phyloP scores from a whole-genome alignment of 768 basidiomycete genomes.

The Fomitopsis serialis region DNA sequence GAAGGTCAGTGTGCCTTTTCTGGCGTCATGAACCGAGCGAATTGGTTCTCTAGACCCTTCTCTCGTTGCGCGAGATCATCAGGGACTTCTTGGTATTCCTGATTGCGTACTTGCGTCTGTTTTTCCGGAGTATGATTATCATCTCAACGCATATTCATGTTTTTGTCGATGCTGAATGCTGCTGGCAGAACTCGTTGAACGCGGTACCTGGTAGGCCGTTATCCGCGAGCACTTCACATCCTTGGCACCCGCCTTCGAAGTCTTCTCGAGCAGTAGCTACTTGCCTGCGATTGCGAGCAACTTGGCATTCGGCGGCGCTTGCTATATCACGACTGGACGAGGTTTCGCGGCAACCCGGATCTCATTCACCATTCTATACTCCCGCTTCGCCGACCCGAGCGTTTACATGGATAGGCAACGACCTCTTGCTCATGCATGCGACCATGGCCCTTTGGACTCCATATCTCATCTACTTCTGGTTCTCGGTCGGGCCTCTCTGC shows the following conservation, averaged over 20 bases:
- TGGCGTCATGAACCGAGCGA: not conserved
- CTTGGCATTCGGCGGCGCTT: constrained; percentile 94
- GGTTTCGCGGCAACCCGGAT: constrained; percentile 97
- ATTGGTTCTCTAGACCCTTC: constrained; percentile 59
- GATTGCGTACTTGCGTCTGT: constrained; percentile 92
- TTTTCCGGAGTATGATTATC: constrained; percentile 74
- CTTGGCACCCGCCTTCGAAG: constrained; percentile 92
- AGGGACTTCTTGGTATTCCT: constrained; percentile 98
- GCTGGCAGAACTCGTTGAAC: constrained; percentile 81
- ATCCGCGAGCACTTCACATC: constrained; percentile 95
- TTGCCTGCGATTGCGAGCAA: constrained; percentile 97
- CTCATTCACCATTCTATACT: constrained; percentile 92
- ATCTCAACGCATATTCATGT: not conserved
- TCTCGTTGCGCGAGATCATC: constrained; percentile 97
- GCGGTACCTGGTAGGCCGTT: constrained; percentile 89
- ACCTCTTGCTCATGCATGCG: constrained; percentile 89
- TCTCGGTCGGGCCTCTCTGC: constrained; percentile 88
- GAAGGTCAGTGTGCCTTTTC: constrained; percentile 50
- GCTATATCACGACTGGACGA: constrained; percentile 98
- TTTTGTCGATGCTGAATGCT: constrained; percentile 11
- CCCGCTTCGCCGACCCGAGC: constrained; percentile 96
- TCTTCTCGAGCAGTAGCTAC: constrained; percentile 97
- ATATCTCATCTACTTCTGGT: constrained; percentile 96
- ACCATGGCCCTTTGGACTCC: constrained; percentile 89
- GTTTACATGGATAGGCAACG: constrained; percentile 97